phyloP scores from a whole-genome alignment of 148 eudicot genomes.

The Bassia scoparia region DNA sequence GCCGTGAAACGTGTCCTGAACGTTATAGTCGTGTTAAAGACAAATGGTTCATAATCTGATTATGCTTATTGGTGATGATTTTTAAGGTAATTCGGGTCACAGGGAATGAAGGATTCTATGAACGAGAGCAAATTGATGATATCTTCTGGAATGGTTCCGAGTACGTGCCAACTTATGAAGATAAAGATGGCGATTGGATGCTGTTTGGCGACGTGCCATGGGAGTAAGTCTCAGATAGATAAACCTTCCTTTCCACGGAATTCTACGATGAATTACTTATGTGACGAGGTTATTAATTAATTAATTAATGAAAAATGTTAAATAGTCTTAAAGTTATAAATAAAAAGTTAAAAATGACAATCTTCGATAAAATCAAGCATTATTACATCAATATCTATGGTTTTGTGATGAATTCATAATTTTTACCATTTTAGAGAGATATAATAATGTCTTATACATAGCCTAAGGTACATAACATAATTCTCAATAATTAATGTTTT shows the following conservation, averaged over 20 bases:
- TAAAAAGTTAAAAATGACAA: too few relatives aligned
- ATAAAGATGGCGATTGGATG: slow-evolving; percentile 66
- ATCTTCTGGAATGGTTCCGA: slow-evolving; percentile 50
- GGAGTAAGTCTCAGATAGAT: slow-evolving; percentile 41
- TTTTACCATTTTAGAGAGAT: too few relatives aligned
- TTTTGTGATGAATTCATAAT: too few relatives aligned
- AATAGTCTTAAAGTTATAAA: too few relatives aligned
- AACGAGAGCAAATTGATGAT: slow-evolving; percentile 47
- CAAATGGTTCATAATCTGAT: not conserved
- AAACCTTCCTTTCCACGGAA: not conserved
- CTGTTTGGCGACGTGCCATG: slow-evolving; percentile 65
- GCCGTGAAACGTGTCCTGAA: too few relatives aligned
- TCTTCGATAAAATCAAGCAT: too few relatives aligned
- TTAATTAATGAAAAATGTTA: too few relatives aligned
- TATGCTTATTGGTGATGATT: not conserved
- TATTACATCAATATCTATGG: too few relatives aligned
- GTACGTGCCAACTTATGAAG: slow-evolving; percentile 52
- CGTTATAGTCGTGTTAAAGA: not conserved
- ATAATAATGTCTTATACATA: too few relatives aligned
- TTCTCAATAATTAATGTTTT: not conserved
- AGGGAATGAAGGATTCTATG: slow-evolving; percentile 40
- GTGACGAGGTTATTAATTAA: too few relatives aligned
- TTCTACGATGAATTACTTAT: too few relatives aligned
- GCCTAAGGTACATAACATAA: too few relatives aligned
- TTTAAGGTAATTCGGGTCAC: slow-evolving; percentile 37